Evolutionary conservation across 768 basidiomycete species (phyloP).

Genomic region (Serendipita sp.): DNA sequence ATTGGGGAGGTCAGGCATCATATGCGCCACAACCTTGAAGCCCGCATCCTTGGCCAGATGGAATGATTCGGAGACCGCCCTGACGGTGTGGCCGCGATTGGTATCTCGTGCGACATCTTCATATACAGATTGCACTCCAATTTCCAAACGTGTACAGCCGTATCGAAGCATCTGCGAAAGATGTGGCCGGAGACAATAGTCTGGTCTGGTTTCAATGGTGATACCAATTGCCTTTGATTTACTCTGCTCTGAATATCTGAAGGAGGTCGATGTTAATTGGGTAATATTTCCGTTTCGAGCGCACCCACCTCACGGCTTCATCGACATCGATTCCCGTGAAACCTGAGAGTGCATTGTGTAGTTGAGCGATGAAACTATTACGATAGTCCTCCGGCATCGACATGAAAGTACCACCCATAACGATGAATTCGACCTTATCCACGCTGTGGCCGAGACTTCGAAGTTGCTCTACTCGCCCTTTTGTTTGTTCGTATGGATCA

Average conservation of each 20-base stretch:
- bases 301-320: conserved; percentile 70
- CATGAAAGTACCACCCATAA: conserved; percentile 99
- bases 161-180: conserved; percentile 99
- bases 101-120: conserved; percentile 99
- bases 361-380: conserved; percentile 80
- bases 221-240: conserved; percentile 98
- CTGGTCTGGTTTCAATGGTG: conserved; percentile 95
- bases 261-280: background rate
- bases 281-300: background rate
- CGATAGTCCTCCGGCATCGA: conserved; percentile 98
- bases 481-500: conserved; percentile 95
- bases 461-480: conserved; percentile 88
- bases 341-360: conserved; percentile 93
- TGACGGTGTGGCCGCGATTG: conserved; percentile 96
- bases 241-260: conserved; percentile 88
- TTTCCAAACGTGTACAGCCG: conserved; percentile 95
- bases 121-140: conserved; percentile 97
- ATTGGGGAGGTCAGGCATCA: conserved; percentile 99
- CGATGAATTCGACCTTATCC: conserved; percentile 88
- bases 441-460: conserved; percentile 93
- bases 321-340: conserved; percentile 88
- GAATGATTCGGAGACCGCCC: conserved; percentile 91
- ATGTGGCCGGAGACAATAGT: conserved; percentile 95
- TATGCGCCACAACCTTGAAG: conserved; percentile 98
- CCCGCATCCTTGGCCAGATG: conserved; percentile 97